A percentile compares a stretch with the other conserved stretches of the same genome.
phyloP scores from a whole-genome alignment of 2,329 filamentous ascomycete genomes.

The Colletotrichum agaves region DNA sequence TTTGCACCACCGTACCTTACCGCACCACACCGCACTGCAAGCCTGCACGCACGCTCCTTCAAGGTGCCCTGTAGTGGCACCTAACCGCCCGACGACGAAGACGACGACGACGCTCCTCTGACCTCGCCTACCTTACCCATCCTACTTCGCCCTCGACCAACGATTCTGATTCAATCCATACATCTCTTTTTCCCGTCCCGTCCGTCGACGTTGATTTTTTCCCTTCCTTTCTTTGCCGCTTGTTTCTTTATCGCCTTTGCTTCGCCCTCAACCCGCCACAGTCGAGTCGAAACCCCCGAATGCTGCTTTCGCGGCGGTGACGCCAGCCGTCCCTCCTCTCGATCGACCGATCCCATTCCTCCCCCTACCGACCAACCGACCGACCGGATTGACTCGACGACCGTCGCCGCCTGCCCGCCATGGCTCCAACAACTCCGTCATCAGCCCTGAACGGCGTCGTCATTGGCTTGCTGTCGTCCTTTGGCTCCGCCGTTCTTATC shows the following conservation, averaged over 20 bases:
- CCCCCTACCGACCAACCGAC: constrained; percentile 17
- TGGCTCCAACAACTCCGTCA: constrained; percentile 46
- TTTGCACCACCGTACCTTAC: constrained; percentile 5
- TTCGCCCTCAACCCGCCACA: background rate
- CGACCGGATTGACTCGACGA: constrained; percentile 29
- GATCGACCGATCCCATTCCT: constrained; percentile 26
- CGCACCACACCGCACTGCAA: background rate
- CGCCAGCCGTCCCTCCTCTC: constrained; percentile 39
- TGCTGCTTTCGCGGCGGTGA: constrained; percentile 39
- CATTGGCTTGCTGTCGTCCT: constrained; percentile 93
- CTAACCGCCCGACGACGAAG: constrained; percentile 19
- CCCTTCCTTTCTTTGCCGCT: background rate
- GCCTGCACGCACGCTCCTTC: background rate
- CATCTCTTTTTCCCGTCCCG: background rate
- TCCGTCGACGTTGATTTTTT: constrained; percentile 20
- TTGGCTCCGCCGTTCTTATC: constrained; percentile 89
- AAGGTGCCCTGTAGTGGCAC: constrained; percentile 5
- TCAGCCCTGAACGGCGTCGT: constrained; percentile 79
- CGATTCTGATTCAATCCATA: constrained; percentile 11
- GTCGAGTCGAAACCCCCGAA: constrained; percentile 31
- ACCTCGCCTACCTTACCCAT: constrained; percentile 2
- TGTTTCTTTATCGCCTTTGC: background rate
- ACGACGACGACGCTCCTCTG: constrained; percentile 31
- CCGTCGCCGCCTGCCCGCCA: constrained; percentile 32
- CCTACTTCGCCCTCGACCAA: background rate